Base-by-base conservation (phyloP, 2,329 filamentous ascomycete genomes). In the Fusarium sambucinum region DNA sequence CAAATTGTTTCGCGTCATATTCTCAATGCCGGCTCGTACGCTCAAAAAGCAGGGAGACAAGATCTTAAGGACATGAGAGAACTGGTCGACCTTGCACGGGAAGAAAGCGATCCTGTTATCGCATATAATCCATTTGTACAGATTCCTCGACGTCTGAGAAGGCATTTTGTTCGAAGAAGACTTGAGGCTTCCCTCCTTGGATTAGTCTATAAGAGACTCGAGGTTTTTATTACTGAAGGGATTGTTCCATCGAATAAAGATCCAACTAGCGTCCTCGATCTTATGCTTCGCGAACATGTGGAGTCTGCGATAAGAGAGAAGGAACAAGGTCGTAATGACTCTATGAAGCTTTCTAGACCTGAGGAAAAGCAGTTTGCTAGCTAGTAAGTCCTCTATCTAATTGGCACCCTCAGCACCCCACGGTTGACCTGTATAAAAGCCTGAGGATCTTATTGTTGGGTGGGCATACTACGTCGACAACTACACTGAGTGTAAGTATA, bases 391-490 rank as follows among this genome's bases (percentile, higher is more conserved):
- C 11, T 27, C 1, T 12, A 2, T 1, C 40, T 9, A 1, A 5
- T 14, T 40, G 12, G 19, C 12, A 10, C 11, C 13, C 10, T 6
- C 7, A 2, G 1, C 5, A 6, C 6, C 11, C 7, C 10, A 19
- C 7, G 7, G 6, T 10, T 53, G 35, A 58, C 4, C 0, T 38
- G 3, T 5, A 3, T 23, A 6, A 7, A n/a, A 64, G 67, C 10
- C n/a, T 67, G 12, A 69, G 56, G 27, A 30, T 17, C 0, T 32
- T 67, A 9, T 40, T 59, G 1, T 13, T 64, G 2, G 67, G 67
- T 14, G 67, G 66, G 0, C 67, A 70, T n/a, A 62, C 25, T n/a
- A 64, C 67, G 2, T 47, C 66, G 5, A 64, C 59, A 1, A 66
- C 50, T 11, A 42, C 42, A 12, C 30, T 69, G 2, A 60, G 52